phyloP scores from a whole-genome alignment of 2,329 filamentous ascomycete species.

The Fusarium coicis region DNA sequence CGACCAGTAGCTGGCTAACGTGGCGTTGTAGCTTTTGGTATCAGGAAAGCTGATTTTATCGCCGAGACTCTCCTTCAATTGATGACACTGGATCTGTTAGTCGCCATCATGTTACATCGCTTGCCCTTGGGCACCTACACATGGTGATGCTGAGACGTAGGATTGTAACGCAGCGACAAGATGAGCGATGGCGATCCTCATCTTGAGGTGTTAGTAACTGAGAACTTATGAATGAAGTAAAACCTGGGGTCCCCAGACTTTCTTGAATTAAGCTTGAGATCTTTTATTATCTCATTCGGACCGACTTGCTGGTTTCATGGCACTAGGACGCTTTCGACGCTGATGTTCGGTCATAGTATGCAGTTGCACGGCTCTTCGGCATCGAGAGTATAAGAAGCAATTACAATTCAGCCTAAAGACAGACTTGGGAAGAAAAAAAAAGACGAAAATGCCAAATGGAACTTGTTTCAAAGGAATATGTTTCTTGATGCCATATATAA shows the following conservation, averaged over 20 bases:
- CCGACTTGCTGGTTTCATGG: neutral
- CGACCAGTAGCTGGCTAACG: neutral
- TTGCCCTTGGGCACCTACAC: neutral
- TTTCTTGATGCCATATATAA: neutral
- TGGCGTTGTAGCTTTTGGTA: neutral
- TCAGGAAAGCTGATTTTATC: neutral
- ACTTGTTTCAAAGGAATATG: rapidly evolving
- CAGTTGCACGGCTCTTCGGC: neutral
- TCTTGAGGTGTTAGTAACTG: neutral
- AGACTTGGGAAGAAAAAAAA: rapidly evolving
- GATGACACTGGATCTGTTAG: neutral
- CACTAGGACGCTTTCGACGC: neutral
- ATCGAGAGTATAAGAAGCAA: neutral
- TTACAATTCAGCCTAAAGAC: neutral
- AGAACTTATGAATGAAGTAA: neutral
- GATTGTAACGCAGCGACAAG: too few species aligned
- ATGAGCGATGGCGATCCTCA: neutral
- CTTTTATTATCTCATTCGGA: neutral
- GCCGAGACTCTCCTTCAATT: neutral
- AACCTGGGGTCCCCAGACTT: neutral
- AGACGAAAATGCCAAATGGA: too few species aligned
- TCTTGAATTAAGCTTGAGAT: neutral
- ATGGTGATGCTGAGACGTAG: neutral
- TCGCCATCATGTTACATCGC: too few species aligned
- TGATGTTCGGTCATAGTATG: neutral